Percentiles rank a stretch among this genome's conserved stretches.
These are phyloP conservation scores for Acer saccharum DNA, from an alignment of 345 rosid species.

Conservation along the genomic window DNA sequence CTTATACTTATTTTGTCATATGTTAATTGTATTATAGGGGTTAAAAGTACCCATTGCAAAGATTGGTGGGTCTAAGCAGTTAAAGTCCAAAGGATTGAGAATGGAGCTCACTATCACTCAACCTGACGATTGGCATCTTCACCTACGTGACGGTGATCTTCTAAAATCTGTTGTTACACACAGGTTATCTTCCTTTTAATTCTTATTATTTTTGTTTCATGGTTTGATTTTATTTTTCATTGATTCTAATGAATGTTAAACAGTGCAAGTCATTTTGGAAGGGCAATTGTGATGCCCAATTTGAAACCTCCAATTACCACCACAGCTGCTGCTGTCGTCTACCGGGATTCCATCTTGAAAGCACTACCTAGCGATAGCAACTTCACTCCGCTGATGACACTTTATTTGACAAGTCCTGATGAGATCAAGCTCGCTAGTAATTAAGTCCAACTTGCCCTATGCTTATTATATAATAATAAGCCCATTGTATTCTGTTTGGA, in stretches of 20 bases:
- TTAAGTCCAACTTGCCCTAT: slow-evolving; percentile 25
- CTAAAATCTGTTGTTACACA: slow-evolving; percentile 50
- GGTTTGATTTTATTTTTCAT: neutral
- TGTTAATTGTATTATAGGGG: neutral
- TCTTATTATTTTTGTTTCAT: neutral
- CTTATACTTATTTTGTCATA: neutral
- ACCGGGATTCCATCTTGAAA: slow-evolving; percentile 62
- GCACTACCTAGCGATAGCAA: slow-evolving; percentile 52
- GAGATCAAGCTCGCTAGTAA: slow-evolving; percentile 97
- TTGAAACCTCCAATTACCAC: slow-evolving; percentile 85
- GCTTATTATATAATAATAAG: too few species aligned
- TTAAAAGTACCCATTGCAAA: slow-evolving; percentile 11
- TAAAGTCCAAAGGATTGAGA: slow-evolving; percentile 15
- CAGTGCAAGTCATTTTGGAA: slow-evolving; percentile 71
- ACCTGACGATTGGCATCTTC: slow-evolving; percentile 68
- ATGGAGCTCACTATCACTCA: slow-evolving; percentile 51
- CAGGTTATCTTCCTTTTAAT: slow-evolving; percentile 30
- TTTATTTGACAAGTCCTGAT: slow-evolving; percentile 78
- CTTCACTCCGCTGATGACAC: slow-evolving; percentile 93
- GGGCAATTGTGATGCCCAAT: slow-evolving; percentile 96
- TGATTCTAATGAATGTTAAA: neutral
- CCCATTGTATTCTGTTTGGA: neutral
- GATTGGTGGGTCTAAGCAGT: neutral
- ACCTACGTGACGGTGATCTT: slow-evolving; percentile 58
- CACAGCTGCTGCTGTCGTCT: slow-evolving; percentile 42